Percentiles rank a stretch among this genome's conserved stretches.
These are phyloP conservation scores for Cladosporium sp. DNA, from an alignment of 2,329 filamentous ascomycete species.

Conservation along the genomic window DNA sequence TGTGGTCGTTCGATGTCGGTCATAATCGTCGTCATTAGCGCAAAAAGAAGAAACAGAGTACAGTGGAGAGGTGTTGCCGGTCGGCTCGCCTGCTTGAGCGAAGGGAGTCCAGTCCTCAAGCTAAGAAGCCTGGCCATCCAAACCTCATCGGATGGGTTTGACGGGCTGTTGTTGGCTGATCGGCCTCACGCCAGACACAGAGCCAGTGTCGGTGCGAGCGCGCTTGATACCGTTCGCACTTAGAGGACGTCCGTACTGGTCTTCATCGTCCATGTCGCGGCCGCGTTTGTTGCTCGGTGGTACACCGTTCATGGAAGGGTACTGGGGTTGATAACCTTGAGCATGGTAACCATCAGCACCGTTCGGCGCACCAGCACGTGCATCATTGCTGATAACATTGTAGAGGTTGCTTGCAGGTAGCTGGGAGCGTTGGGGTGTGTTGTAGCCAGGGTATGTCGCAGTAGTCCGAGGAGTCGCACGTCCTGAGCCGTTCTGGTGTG, in stretches of 20 bases:
- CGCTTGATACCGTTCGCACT: constrained; percentile 68
- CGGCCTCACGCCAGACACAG: constrained; percentile 28
- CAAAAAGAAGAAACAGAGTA: constrained; percentile 15
- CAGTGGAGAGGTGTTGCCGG: constrained; percentile 12
- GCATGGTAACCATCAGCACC: constrained; percentile 61
- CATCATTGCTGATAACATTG: constrained; percentile 77
- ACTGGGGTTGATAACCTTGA: constrained; percentile 56
- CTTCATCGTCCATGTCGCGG: constrained; percentile 62
- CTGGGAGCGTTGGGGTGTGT: constrained; percentile 70
- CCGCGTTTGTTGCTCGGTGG: constrained; percentile 59
- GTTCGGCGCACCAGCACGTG: constrained; percentile 56
- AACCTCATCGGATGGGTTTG: constrained; percentile 24
- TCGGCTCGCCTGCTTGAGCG: background rate
- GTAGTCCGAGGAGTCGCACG: constrained; percentile 83
- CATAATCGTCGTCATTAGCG: constrained; percentile 19
- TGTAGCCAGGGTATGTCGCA: constrained; percentile 68
- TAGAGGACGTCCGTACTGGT: constrained; percentile 65
- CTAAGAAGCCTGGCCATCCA: background rate
- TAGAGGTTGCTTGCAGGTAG: constrained; percentile 79
- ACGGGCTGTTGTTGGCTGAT: constrained; percentile 36
- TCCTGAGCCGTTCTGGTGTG: constrained; percentile 78
- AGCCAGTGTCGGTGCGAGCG: constrained; percentile 64
- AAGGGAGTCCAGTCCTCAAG: background rate
- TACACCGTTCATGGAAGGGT: constrained; percentile 66
- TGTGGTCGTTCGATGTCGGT: constrained; percentile 13